These are phyloP conservation scores for Datisca glomerata DNA, from an alignment of 306 rosid genomes.

Conservation along the genomic window DNA sequence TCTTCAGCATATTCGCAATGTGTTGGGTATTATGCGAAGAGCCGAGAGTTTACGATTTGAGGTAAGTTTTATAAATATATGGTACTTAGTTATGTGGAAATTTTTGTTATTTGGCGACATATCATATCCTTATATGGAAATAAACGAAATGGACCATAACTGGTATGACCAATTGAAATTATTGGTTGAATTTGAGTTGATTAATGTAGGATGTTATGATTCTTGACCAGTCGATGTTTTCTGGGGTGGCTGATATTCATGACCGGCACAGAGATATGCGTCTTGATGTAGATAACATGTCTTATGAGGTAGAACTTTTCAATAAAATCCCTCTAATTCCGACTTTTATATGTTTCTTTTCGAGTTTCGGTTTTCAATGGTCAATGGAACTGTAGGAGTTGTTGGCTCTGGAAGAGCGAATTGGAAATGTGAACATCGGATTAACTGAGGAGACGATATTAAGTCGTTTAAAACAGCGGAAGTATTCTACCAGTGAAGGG, in stretches of 20 bases:
- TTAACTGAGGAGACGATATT: slow-evolving; percentile 59
- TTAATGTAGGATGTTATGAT: slow-evolving; percentile 75
- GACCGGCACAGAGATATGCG: slow-evolving; percentile 98
- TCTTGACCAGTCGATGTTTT: slow-evolving; percentile 71
- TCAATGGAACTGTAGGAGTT: slow-evolving; percentile 47
- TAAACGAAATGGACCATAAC: too few species aligned
- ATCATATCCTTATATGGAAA: too few species aligned
- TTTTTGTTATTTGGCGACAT: too few species aligned
- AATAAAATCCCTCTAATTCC: not conserved
- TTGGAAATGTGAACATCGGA: slow-evolving; percentile 89
- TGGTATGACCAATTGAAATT: too few species aligned
- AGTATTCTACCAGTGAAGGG: slow-evolving; percentile 24
- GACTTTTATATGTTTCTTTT: too few species aligned
- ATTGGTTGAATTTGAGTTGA: not conserved
- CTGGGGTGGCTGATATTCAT: slow-evolving; percentile 83
- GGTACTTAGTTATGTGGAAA: not conserved
- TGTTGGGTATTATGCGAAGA: slow-evolving; percentile 81
- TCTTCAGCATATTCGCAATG: slow-evolving; percentile 73
- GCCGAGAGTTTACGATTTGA: slow-evolving; percentile 76
- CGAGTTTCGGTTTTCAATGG: not conserved
- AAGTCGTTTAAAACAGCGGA: slow-evolving; percentile 44
- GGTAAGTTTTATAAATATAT: slow-evolving; percentile 63
- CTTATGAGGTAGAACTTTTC: slow-evolving; percentile 59
- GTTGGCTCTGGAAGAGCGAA: slow-evolving; percentile 92
- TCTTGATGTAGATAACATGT: slow-evolving; percentile 96